phyloP scores from a whole-genome alignment of 345 rosid genomes.

The Aurinia saxatilis region DNA sequence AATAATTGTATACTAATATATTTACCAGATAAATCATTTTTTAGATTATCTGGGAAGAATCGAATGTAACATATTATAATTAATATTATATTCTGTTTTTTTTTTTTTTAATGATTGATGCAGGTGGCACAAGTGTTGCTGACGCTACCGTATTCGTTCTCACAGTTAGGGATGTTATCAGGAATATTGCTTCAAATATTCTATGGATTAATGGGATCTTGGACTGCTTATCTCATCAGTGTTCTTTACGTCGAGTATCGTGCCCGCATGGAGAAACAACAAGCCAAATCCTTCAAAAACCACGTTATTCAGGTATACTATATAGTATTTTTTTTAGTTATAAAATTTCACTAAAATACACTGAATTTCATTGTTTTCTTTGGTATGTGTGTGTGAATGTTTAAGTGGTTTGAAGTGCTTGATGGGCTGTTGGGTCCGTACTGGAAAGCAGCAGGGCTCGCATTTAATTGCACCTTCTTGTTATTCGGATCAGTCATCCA shows the following conservation, averaged over 20 bases:
- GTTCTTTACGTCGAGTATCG: conserved; percentile 90
- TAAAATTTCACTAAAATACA: not conserved
- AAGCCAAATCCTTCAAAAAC: conserved; percentile 79
- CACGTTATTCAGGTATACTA: conserved; percentile 59
- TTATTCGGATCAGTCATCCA: conserved; percentile 38
- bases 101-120: not conserved
- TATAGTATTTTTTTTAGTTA: no score
- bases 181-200: conserved; percentile 81
- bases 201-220: conserved; percentile 85
- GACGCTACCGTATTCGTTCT: conserved; percentile 94
- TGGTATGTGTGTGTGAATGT: not conserved
- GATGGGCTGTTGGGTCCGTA: conserved; percentile 59
- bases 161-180: conserved; percentile 87
- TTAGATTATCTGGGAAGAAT: no score
- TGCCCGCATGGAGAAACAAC: conserved; percentile 80
- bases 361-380: not conserved
- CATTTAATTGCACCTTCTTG: conserved; percentile 55
- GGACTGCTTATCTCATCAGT: conserved; percentile 99
- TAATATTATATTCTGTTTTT: not conserved
- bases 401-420: conserved; percentile 60
- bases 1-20: no score
- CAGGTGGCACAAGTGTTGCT: conserved; percentile 95
- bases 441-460: conserved; percentile 56
- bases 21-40: no score
- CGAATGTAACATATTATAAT: no score